Evolutionary conservation across 2,329 filamentous ascomycete species (phyloP).

Genomic region (Cordyceps cateniannulata): DNA sequence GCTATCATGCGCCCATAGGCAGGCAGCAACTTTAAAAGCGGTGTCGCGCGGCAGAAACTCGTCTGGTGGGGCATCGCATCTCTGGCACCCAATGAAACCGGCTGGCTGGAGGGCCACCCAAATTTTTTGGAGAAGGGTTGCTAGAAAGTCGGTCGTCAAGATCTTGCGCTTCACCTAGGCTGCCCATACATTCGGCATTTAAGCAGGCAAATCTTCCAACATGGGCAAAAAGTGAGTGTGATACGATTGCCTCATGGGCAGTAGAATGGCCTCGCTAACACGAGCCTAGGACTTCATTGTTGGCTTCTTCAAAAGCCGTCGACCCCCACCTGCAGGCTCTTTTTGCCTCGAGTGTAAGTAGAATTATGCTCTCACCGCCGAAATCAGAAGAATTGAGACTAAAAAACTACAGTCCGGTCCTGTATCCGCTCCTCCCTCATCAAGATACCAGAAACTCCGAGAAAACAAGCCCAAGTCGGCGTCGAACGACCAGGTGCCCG

Average conservation of each 20-base stretch:
- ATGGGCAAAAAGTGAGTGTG: constrained; percentile 18
- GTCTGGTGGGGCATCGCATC: background rate
- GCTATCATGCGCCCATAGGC: background rate
- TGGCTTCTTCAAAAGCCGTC: constrained; percentile 47
- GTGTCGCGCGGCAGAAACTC: constrained; percentile 5
- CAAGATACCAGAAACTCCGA: constrained; percentile 36
- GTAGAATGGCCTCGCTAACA: constrained; percentile 11
- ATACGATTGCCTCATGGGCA: background rate
- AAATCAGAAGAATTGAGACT: constrained; percentile 1
- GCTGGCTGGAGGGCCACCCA: background rate
- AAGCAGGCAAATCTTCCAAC: background rate
- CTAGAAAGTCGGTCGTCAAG: background rate
- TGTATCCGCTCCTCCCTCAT: constrained; percentile 37
- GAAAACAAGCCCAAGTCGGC: constrained; percentile 27
- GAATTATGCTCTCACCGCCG: background rate
- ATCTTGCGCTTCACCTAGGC: background rate
- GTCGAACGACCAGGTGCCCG: constrained; percentile 18
- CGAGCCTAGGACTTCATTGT: constrained; percentile 28
- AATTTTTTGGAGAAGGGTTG: constrained; percentile 7
- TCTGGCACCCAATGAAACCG: background rate
- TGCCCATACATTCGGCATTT: background rate
- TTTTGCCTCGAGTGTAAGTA: constrained; percentile 66
- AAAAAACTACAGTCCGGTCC: constrained; percentile 41
- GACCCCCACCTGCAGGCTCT: constrained; percentile 65
- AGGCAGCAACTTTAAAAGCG: constrained; percentile 5